phyloP scores from a whole-genome alignment of 805 yeast genomes.

The Zygosaccharomyces bailii region DNA sequence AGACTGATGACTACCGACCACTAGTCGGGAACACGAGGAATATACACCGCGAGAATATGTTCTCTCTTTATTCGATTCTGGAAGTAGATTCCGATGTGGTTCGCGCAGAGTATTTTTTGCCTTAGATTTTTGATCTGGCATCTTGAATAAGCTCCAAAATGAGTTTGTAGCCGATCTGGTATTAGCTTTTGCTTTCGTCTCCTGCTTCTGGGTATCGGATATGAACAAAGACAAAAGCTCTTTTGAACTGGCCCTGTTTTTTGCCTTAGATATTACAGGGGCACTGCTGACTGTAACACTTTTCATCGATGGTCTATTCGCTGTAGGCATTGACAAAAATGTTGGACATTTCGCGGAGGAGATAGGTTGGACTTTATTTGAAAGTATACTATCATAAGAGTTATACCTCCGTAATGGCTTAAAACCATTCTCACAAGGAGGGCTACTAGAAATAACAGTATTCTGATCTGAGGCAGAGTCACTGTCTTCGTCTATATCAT shows the following conservation, averaged over 20 bases:
- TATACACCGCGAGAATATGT: neutral
- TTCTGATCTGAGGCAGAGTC: conserved; percentile 25
- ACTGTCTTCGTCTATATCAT: conserved; percentile 21
- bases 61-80: neutral
- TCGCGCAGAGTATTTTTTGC: neutral
- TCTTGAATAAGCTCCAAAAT: conserved; percentile 2
- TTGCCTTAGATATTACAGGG: conserved; percentile 13
- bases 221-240: conserved; percentile 14
- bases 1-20: neutral
- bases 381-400: conserved; percentile 36
- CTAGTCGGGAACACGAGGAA: conserved; percentile 4
- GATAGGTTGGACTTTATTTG: conserved; percentile 15
- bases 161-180: neutral
- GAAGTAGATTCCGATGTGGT: neutral
- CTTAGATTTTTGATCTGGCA: neutral
- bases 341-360: conserved; percentile 7
- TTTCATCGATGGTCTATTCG: conserved; percentile 13
- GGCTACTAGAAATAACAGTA: conserved; percentile 24
- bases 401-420: conserved; percentile 30
- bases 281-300: conserved; percentile 15
- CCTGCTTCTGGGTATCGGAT: conserved; percentile 4
- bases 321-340: conserved; percentile 10
- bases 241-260: conserved; percentile 10
- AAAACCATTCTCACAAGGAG: conserved; percentile 7
- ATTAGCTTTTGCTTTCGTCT: neutral